A percentile compares a stretch with the other conserved stretches of the same genome.
These are phyloP conservation scores for Candida freyschussii DNA, from an alignment of 1,139 yeast genomes.

Conservation along the genomic window DNA sequence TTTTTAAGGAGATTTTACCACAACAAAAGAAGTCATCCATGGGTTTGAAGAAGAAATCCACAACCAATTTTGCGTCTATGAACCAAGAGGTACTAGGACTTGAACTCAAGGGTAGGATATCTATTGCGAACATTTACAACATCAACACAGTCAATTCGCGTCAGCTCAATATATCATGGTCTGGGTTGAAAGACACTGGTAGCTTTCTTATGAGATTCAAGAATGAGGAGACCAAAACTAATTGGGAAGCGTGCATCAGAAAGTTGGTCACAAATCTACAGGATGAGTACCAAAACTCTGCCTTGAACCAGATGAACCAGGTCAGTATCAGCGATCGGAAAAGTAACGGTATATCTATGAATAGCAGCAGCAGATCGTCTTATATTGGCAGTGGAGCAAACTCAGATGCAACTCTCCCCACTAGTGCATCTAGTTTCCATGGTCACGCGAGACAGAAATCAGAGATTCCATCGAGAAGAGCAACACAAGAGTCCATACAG, in stretches of 20 bases:
- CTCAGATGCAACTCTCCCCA: constrained; percentile 18
- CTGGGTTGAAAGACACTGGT: constrained; percentile 72
- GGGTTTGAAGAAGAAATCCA: constrained; percentile 23
- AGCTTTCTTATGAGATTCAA: constrained; percentile 65
- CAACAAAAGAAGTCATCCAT: constrained; percentile 31
- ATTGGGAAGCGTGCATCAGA: constrained; percentile 62
- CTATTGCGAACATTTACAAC: constrained; percentile 60
- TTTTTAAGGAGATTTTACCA: constrained; percentile 54
- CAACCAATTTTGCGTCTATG: constrained; percentile 18
- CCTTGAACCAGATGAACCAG: constrained; percentile 13
- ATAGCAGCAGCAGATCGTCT: constrained; percentile 24
- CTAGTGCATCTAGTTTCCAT: constrained; percentile 10
- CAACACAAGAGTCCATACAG: constrained; percentile 30
- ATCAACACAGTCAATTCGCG: constrained; percentile 41
- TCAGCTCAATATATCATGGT: constrained; percentile 69
- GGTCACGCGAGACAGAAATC: constrained; percentile 31
- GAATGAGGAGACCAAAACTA: constrained; percentile 64
- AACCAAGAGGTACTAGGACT: constrained; percentile 32
- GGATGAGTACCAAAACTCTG: constrained; percentile 27
- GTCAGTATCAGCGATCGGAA: constrained; percentile 21
- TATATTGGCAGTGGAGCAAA: constrained; percentile 19
- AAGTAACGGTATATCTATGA: constrained; percentile 23
- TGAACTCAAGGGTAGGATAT: constrained; percentile 65
- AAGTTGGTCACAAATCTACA: constrained; percentile 32
- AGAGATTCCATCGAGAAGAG: constrained; percentile 29